Base-by-base conservation (phyloP, 768 basidiomycete genomes). In the Lactarius pseudohatsudake region DNA sequence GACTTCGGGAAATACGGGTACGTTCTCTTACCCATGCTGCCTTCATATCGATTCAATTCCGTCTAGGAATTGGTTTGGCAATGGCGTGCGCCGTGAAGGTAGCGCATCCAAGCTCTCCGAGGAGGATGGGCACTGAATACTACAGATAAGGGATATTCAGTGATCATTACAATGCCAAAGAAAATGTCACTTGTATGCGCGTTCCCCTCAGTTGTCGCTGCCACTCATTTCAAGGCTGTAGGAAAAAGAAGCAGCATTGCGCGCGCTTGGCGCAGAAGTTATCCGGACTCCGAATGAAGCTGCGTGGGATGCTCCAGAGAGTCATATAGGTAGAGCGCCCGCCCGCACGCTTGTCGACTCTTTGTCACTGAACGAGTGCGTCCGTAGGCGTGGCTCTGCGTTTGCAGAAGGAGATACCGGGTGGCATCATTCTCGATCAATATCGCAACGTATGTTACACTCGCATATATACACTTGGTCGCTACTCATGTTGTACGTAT, bases 11-110 rank as follows among this genome's bases (percentile, higher is more conserved):
- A 96, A 97, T 72, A 96, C 95, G n/a, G 95, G 94, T 93, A 72
- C 55, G 84, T 62, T 47, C 2, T 15, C 9, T 26, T 63, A 32
- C 4, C 36, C 34, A 55, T 34, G 11, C 38, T 47, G 9, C 47
- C 26, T 7, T 54, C 20, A 16, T 26, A 26, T 13, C 16, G 32
- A 4, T 40, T 26, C 40, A 18, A 26, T 1, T 30, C 18, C 5
- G 57, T 38, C 38, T 64, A 70, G 69, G 95, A 6, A 96, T 99
- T 67, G 97, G 96, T 0, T 80, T 99, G 13, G 96, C 96, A 3
- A 84, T 98, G 82, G 88, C 92, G 0, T 92, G 93, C 71, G 94
- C 96, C 15, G 86, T 98, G 78, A 96, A 96, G 86, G 96, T 94
- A 81, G 74, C 73, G 68, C 62, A 67, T 65, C 54, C 61, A 61